Evolutionary conservation across 139 green algal species (phyloP).

Genomic region (Closterium sp.): DNA sequence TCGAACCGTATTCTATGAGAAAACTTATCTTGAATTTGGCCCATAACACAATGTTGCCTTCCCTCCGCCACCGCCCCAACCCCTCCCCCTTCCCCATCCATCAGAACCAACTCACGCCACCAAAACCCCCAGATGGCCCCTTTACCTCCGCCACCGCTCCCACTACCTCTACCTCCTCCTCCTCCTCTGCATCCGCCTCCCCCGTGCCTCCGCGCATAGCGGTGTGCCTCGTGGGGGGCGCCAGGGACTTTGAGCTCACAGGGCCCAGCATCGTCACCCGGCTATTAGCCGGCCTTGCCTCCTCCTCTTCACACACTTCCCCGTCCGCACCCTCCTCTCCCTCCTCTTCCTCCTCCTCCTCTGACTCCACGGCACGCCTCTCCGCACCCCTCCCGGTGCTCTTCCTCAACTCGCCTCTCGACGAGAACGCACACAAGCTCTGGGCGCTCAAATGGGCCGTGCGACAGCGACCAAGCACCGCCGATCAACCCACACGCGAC

Average conservation of each 20-base stretch:
- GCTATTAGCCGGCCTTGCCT: constrained; percentile 20
- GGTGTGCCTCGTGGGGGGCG: constrained; percentile 29
- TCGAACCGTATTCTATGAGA: too few species aligned
- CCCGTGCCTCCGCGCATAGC: background rate
- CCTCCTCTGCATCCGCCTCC: background rate
- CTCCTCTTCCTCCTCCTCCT: background rate
- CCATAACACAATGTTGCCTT: too few species aligned
- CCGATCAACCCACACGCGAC: too few species aligned
- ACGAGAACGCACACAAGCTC: constrained; percentile 38
- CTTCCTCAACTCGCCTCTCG: constrained; percentile 25
- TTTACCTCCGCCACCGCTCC: too few species aligned
- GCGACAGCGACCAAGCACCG: background rate
- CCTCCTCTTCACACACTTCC: background rate
- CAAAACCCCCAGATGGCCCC: background rate
- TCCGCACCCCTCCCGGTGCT: background rate
- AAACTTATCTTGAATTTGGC: too few species aligned
- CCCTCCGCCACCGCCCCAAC: too few species aligned
- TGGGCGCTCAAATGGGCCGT: background rate
- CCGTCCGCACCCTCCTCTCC: background rate
- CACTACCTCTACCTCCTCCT: background rate
- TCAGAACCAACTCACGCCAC: background rate
- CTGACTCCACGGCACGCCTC: background rate
- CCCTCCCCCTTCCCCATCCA: background rate
- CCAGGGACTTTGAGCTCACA: constrained; percentile 42
- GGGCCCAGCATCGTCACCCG: constrained; percentile 27